phyloP scores from a whole-genome alignment of 352 stramenopile genomes.

The Pythium dissimile region DNA sequence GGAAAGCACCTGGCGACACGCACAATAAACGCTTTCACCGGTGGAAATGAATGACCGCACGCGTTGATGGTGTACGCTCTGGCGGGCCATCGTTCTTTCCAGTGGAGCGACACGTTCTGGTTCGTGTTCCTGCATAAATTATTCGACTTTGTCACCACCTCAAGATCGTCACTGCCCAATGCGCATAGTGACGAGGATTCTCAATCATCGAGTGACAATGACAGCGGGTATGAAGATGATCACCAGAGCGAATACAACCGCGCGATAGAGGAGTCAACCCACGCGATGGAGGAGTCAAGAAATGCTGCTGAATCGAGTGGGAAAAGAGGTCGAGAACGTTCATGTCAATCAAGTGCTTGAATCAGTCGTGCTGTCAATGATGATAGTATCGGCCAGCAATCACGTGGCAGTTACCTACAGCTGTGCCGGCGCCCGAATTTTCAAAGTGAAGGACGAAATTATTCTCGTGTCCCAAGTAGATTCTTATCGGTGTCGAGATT shows the following conservation, averaged over 20 bases:
- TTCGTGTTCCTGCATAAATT: constrained; percentile 4
- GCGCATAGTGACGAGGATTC: background rate
- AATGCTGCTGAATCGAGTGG: too few relatives aligned
- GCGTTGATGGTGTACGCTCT: background rate
- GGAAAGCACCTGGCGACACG: constrained; percentile 1
- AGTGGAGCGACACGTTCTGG: constrained; percentile 1
- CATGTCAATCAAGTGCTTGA: too few relatives aligned
- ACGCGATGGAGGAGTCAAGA: too few relatives aligned
- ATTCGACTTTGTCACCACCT: background rate
- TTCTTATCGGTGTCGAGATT: background rate
- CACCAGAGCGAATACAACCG: too few relatives aligned
- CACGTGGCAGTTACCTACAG: background rate
- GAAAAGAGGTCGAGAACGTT: too few relatives aligned
- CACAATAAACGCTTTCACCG: constrained; percentile 1
- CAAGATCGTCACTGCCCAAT: background rate
- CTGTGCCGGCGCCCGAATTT: background rate
- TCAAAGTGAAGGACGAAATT: background rate
- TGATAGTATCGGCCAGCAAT: background rate
- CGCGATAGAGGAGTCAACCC: too few relatives aligned
- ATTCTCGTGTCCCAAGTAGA: background rate
- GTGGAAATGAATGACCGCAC: background rate
- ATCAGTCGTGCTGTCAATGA: too few relatives aligned
- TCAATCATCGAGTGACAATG: too few relatives aligned
- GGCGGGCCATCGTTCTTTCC: background rate
- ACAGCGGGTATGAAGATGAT: too few relatives aligned